phyloP scores from a whole-genome alignment of 305 asterid genomes.

The Fraxinus velutina region DNA sequence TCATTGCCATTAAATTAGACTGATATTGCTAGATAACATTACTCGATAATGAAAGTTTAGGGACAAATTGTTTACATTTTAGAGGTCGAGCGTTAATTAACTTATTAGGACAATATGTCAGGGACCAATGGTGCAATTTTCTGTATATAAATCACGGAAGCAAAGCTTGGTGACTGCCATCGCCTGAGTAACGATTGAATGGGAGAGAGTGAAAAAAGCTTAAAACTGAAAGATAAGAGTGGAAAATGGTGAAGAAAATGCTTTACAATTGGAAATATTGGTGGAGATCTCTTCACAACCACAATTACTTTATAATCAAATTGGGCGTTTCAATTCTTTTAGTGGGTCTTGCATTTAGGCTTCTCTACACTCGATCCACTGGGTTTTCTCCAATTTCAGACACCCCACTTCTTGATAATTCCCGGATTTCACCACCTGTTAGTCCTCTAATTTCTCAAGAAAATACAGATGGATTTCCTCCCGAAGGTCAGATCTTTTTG shows the following conservation, averaged over 20 bases:
- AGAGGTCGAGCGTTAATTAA: not conserved
- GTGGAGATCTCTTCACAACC: constrained; percentile 45
- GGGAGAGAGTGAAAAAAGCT: not conserved
- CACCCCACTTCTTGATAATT: constrained; percentile 30
- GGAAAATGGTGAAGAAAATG: constrained; percentile 42
- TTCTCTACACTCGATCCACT: constrained; percentile 43
- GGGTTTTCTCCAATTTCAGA: constrained; percentile 29
- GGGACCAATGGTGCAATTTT: not conserved
- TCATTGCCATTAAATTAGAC: not conserved
- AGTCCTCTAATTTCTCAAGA: constrained; percentile 19
- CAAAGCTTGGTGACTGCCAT: not conserved
- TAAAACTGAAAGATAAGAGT: not conserved
- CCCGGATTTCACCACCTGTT: constrained; percentile 22
- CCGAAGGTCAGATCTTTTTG: constrained; percentile 39
- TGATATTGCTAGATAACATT: no score
- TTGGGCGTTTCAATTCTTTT: constrained; percentile 51
- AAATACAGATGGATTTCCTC: constrained; percentile 25
- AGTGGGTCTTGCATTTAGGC: constrained; percentile 50
- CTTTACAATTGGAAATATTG: constrained; percentile 39
- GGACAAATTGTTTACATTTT: not conserved
- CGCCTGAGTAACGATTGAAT: not conserved
- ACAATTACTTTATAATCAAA: constrained; percentile 45
- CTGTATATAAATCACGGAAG: not conserved
- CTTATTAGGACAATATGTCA: not conserved
- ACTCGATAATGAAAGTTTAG: not conserved